Conservation (phyloP, 768 basidiomycete species). For the Cubamyces lactineus region DNA sequence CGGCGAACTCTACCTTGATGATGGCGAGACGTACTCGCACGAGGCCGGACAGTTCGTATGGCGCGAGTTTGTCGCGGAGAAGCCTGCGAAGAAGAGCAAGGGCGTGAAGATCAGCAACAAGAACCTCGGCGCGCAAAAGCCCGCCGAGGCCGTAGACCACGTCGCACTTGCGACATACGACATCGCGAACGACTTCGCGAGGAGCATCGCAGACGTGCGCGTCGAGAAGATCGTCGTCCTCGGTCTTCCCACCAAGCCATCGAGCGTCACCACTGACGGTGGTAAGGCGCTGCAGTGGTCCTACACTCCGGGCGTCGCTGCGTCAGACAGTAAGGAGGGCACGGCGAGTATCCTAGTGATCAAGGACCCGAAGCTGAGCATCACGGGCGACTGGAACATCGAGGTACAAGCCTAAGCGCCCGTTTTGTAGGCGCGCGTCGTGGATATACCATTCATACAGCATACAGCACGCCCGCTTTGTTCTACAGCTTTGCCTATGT, state of each 20-base stretch:
- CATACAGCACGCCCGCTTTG: background rate
- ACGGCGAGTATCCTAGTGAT: conserved; percentile 71
- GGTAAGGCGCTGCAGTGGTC: conserved; percentile 66
- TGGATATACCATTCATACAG: background rate
- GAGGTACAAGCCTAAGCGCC: conserved; percentile 25
- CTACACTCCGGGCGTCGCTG: conserved; percentile 60
- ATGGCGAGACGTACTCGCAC: conserved; percentile 84
- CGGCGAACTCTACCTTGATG: conserved; percentile 95
- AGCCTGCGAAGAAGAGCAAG: conserved; percentile 46
- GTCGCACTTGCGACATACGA: conserved; percentile 54
- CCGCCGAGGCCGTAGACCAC: conserved; percentile 53
- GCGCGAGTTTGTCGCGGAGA: conserved; percentile 71
- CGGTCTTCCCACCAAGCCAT: conserved; percentile 68
- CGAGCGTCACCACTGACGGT: conserved; percentile 55
- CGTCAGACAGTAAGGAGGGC: conserved; percentile 62
- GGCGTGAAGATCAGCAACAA: conserved; percentile 51
- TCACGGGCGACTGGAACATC: conserved; percentile 70
- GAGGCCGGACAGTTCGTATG: conserved; percentile 80
- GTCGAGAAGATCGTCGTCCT: conserved; percentile 84
- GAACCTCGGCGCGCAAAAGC: conserved; percentile 54
- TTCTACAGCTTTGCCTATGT: conserved; percentile 3
- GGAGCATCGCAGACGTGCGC: conserved; percentile 65
- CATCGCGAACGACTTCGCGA: conserved; percentile 67
- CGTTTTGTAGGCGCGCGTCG: too few species aligned
- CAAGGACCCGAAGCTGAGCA: conserved; percentile 67